Evolutionary conservation across 2,329 filamentous ascomycete species (phyloP).

Genomic region (Fusarium neocosmosporiellum): DNA sequence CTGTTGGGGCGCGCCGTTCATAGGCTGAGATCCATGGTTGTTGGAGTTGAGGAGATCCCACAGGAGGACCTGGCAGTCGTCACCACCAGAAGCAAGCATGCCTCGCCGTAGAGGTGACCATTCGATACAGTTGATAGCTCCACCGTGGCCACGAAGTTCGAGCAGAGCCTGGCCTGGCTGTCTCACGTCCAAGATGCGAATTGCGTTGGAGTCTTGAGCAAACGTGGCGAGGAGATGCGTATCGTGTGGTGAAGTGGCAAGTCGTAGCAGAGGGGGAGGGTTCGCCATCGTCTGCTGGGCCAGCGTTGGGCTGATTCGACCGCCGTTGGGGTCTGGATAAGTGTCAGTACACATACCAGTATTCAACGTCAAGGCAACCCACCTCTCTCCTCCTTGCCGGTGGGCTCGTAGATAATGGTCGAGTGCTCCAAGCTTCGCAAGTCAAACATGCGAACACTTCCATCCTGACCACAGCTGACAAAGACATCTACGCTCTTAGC

Average conservation of each 20-base stretch:
- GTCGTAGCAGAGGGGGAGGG: constrained; percentile 80
- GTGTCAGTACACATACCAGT: constrained; percentile 29
- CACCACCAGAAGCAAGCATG: constrained; percentile 88
- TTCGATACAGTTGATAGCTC: constrained; percentile 90
- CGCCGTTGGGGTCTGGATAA: constrained; percentile 64
- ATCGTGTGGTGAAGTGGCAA: constrained; percentile 94
- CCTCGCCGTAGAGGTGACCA: constrained; percentile 92
- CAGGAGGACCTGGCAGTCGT: constrained; percentile 90
- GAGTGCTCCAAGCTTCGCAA: constrained; percentile 95
- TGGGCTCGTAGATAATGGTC: constrained; percentile 98
- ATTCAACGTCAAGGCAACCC: constrained; percentile 40
- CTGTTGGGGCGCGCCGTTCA: constrained; percentile 62
- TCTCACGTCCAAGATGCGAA: constrained; percentile 94
- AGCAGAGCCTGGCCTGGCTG: constrained; percentile 96
- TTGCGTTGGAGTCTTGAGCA: constrained; percentile 89
- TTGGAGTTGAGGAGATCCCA: constrained; percentile 87
- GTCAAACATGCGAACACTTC: constrained; percentile 99
- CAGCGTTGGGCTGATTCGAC: constrained; percentile 78
- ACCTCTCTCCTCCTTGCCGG: constrained; percentile 84
- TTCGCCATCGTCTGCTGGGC: constrained; percentile 82
- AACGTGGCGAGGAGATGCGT: constrained; percentile 97
- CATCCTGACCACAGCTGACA: constrained; percentile 96
- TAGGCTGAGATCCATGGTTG: constrained; percentile 53
- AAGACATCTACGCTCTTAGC: constrained; percentile 99
- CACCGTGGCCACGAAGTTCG: constrained; percentile 89